Conservation (phyloP, 148 eudicot genomes). For the Fagopyrum esculentum region DNA sequence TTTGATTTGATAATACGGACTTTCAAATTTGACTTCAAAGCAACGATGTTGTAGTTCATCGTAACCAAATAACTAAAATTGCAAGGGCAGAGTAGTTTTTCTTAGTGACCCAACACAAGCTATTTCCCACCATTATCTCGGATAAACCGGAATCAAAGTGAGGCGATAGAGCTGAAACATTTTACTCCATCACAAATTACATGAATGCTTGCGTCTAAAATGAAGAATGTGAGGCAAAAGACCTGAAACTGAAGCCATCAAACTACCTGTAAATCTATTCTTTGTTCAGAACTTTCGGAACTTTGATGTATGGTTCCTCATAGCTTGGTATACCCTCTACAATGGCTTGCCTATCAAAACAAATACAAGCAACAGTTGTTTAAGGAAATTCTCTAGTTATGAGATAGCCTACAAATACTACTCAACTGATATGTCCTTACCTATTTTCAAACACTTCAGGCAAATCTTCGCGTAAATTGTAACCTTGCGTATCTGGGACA, state of each 20-base stretch:
- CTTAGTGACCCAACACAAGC: too few species aligned
- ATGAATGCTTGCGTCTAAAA: too few species aligned
- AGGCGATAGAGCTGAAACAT: too few species aligned
- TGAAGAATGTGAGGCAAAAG: too few species aligned
- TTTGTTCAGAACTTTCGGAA: constrained; percentile 80
- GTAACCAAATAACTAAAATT: not conserved
- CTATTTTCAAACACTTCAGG: constrained; percentile 69
- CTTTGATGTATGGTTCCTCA: constrained; percentile 78
- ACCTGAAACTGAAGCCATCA: too few species aligned
- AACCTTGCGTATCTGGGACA: constrained; percentile 63
- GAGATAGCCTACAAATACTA: not conserved
- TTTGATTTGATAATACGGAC: too few species aligned
- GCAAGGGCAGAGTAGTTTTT: too few species aligned
- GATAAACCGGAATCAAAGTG: too few species aligned
- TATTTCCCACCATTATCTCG: too few species aligned
- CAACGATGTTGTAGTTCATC: too few species aligned
- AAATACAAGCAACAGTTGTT: not conserved
- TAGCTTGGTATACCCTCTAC: constrained; percentile 63
- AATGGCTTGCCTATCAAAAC: constrained; percentile 53
- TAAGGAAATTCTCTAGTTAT: not conserved
- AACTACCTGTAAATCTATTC: constrained; percentile 30
- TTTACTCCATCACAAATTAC: too few species aligned
- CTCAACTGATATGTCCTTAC: constrained; percentile 19
- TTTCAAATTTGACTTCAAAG: too few species aligned
- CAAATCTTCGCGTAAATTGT: constrained; percentile 60